phyloP scores from a whole-genome alignment of 225 moss, liverwort and hornwort species.

The Pleurozium schreberi region DNA sequence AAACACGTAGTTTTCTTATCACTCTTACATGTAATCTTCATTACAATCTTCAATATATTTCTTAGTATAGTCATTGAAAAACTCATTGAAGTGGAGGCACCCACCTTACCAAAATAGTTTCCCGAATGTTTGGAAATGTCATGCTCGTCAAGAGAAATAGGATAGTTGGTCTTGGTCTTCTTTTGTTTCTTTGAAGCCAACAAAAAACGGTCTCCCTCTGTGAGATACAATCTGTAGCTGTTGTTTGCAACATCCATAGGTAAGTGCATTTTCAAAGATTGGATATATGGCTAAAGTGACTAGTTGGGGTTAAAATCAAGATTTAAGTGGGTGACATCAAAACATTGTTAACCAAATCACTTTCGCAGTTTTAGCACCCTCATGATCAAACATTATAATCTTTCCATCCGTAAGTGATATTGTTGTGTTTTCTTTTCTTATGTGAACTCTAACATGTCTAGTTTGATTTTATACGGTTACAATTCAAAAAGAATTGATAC shows the following conservation, averaged over 20 bases:
- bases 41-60: background rate
- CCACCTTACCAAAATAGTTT: constrained; percentile 93
- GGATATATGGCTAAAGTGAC: background rate
- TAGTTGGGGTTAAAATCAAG: background rate
- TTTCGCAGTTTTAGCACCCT: no score
- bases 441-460: no score
- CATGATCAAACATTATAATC: no score
- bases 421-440: no score
- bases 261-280: background rate
- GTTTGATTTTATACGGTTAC: no score
- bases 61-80: background rate
- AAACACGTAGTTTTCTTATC: background rate
- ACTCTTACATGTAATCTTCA: background rate
- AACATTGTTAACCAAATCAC: no score
- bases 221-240: constrained; percentile 64
- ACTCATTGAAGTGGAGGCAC: background rate
- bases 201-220: constrained; percentile 59
- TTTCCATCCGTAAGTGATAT: no score
- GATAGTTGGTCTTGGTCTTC: constrained; percentile 57
- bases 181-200: constrained; percentile 60
- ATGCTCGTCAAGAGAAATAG: constrained; percentile 67
- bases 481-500: no score
- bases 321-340: background rate
- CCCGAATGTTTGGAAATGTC: constrained; percentile 64
- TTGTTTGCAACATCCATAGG: background rate